Conservation (phyloP, 2,329 filamentous ascomycete species). For the Berkeleyomyces rouxiae region DNA sequence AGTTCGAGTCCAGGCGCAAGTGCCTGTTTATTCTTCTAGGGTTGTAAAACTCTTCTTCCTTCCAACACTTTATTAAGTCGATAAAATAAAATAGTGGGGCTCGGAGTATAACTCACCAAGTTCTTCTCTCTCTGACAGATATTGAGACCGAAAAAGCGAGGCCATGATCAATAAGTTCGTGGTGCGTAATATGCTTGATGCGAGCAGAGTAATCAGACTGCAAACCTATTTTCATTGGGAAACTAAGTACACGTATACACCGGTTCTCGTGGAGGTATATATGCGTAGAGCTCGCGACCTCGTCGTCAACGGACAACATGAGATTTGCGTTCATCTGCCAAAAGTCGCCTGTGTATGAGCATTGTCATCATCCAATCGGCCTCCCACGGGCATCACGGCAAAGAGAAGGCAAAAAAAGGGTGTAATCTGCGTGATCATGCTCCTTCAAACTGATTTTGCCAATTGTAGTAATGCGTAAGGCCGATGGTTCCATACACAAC, state of each 20-base stretch:
- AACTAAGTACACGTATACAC: no score
- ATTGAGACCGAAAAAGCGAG: neutral
- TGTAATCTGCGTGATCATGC: neutral
- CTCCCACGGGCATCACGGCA: neutral
- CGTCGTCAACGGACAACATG: no score
- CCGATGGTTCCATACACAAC: no score
- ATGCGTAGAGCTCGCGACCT: no score
- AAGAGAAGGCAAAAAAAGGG: neutral
- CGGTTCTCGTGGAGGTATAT: no score
- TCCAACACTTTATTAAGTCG: no score
- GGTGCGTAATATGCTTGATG: neutral
- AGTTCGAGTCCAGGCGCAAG: neutral
- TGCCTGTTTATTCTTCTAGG: no score
- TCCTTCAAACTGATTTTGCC: neutral
- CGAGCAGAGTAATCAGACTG: neutral
- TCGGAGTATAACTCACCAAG: neutral
- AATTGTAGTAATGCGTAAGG: neutral
- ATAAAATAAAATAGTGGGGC: neutral
- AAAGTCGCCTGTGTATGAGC: no score
- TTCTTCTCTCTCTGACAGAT: neutral
- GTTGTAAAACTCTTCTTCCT: no score
- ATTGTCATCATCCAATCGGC: neutral
- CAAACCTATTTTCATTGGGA: neutral
- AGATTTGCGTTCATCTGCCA: no score
- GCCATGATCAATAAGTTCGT: neutral